These are phyloP conservation scores for Darksidea phi DNA, from an alignment of 495 filamentous ascomycete genomes.

Conservation along the genomic window DNA sequence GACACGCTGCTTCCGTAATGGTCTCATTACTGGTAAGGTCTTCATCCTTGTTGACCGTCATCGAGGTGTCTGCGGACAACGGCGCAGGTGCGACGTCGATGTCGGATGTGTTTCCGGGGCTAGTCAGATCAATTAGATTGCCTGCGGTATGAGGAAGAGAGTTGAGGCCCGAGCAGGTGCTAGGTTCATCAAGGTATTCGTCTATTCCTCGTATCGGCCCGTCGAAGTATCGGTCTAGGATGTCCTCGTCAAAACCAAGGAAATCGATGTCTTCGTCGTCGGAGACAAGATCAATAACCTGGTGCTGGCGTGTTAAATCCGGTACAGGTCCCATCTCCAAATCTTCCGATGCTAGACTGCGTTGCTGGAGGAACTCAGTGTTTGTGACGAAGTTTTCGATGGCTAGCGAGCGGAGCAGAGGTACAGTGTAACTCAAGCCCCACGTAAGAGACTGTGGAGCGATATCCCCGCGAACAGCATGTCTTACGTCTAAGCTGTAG, in stretches of 20 bases:
- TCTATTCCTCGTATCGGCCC: too few species aligned
- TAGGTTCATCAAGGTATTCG: neutral
- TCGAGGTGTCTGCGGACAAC: neutral
- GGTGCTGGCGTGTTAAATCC: neutral
- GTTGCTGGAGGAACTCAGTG: too few species aligned
- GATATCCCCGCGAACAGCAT: too few species aligned
- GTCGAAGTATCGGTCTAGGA: neutral
- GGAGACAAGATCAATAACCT: slow-evolving; percentile 12
- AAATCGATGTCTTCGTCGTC: neutral
- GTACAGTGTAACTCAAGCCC: too few species aligned
- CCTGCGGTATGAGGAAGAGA: too few species aligned
- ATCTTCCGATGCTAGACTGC: too few species aligned
- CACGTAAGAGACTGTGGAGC: too few species aligned
- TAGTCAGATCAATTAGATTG: slow-evolving; percentile 15
- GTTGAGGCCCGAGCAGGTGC: neutral
- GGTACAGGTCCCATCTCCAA: too few species aligned
- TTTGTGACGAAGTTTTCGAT: too few species aligned
- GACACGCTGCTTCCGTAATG: slow-evolving; percentile 33
- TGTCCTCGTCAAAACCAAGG: neutral
- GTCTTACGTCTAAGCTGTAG: too few species aligned
- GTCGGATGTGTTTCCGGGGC: slow-evolving; percentile 7
- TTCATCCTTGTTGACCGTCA: neutral
- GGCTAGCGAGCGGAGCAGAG: too few species aligned
- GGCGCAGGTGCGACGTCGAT: slow-evolving; percentile 10
- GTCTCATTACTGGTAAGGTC: neutral